Conservation (phyloP, 495 filamentous ascomycete genomes). For the Penicillium ochrochloron region DNA sequence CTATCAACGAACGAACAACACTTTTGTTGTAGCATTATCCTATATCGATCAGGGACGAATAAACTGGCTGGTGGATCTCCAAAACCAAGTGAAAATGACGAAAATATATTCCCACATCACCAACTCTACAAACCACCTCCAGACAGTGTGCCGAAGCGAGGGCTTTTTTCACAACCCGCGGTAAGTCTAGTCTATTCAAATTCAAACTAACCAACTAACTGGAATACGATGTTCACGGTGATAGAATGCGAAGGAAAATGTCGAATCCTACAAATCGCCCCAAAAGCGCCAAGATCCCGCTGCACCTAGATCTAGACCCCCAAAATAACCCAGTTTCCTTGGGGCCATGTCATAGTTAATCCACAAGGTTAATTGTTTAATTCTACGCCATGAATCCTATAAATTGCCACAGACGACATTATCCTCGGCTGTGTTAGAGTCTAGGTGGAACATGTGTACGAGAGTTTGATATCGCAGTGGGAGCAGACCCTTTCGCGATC, state of each 20-base stretch:
- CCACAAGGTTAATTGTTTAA: background rate
- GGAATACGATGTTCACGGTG: background rate
- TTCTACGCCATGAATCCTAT: background rate
- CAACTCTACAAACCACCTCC: too few relatives aligned
- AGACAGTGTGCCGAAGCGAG: too few relatives aligned
- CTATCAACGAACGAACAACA: too few relatives aligned
- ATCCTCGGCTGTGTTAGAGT: background rate
- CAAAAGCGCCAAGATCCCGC: background rate
- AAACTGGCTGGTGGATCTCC: too few relatives aligned
- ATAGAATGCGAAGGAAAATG: background rate
- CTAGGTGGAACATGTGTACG: background rate
- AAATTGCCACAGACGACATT: background rate
- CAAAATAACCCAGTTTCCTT: background rate
- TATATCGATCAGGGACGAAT: too few relatives aligned
- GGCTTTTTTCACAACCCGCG: too few relatives aligned
- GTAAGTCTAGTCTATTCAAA: too few relatives aligned
- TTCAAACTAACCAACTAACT: too few relatives aligned
- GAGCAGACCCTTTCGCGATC: background rate
- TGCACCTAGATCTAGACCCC: background rate
- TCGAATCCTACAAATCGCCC: background rate
- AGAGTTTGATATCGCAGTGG: background rate
- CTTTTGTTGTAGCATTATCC: too few relatives aligned
- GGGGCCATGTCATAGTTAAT: background rate
- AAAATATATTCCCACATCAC: too few relatives aligned
- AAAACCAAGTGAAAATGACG: too few relatives aligned